Percentiles rank a stretch among this genome's conserved stretches.
Evolutionary conservation across 305 asterid genomes (phyloP).

Genomic region (Withania somnifera): DNA sequence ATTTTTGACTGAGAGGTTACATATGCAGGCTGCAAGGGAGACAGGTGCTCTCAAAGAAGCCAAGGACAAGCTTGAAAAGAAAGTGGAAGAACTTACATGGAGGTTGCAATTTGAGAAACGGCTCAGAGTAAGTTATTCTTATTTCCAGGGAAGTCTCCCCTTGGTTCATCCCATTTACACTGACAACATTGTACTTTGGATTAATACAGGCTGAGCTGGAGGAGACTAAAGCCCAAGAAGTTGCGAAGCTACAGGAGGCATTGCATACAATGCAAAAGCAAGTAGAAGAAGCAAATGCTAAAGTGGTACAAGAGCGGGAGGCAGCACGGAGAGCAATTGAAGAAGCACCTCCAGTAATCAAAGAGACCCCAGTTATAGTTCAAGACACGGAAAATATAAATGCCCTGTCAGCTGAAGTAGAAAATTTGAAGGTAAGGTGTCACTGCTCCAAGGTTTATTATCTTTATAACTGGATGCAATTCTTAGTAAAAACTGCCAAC

Average conservation of each 20-base stretch:
- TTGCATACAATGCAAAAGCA: constrained; percentile 63
- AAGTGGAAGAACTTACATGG: constrained; percentile 99
- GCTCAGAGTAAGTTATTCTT: constrained; percentile 49
- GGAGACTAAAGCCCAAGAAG: constrained; percentile 87
- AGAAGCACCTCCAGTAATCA: constrained; percentile 94
- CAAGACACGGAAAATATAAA: constrained; percentile 81
- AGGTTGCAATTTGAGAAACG: constrained; percentile 94
- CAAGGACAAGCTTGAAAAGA: constrained; percentile 97
- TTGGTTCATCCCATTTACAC: constrained; percentile 1
- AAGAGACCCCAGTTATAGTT: constrained; percentile 91
- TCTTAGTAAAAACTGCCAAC: neutral
- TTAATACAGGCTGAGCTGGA: constrained; percentile 73
- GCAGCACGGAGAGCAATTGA: constrained; percentile 89
- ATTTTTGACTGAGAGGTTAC: neutral
- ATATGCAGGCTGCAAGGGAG: constrained; percentile 76
- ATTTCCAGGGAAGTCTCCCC: neutral
- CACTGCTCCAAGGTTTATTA: neutral
- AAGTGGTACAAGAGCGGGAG: constrained; percentile 70
- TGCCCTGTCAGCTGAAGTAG: constrained; percentile 72
- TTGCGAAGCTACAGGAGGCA: constrained; percentile 70
- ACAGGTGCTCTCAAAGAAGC: constrained; percentile 99
- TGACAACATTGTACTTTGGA: neutral
- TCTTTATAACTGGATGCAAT: neutral
- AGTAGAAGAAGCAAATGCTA: constrained; percentile 88
- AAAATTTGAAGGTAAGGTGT: constrained; percentile 60